These are phyloP conservation scores for Coemansia javaensis DNA, from an alignment of 192 early-diverging fungal genomes.

Conservation along the genomic window DNA sequence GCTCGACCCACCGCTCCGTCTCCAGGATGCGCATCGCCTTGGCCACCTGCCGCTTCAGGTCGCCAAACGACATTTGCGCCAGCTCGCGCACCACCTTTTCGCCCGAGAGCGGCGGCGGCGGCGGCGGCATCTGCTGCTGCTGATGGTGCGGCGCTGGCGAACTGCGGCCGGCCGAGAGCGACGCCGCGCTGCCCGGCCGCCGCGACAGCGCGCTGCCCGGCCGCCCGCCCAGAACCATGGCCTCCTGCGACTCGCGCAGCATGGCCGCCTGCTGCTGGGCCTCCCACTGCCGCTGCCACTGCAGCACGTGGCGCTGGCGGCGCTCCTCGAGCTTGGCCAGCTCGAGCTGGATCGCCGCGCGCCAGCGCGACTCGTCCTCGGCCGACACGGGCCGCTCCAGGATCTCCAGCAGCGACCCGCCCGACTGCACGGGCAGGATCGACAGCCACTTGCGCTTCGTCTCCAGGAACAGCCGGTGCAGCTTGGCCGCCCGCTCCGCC, in stretches of 20 bases:
- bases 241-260: slow-evolving; percentile 47
- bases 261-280: slow-evolving; percentile 45
- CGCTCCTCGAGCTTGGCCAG: slow-evolving; percentile 50
- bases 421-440: slow-evolving; percentile 83
- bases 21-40: slow-evolving; percentile 82
- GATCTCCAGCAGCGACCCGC: slow-evolving; percentile 78
- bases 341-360: slow-evolving; percentile 48
- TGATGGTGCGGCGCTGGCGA: slow-evolving; percentile 13
- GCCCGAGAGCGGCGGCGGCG: slow-evolving; percentile 40
- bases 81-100: slow-evolving; percentile 55
- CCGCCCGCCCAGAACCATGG: slow-evolving; percentile 8
- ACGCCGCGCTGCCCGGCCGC: slow-evolving; percentile 20
- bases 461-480: slow-evolving; percentile 74
- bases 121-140: slow-evolving; percentile 18
- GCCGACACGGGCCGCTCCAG: slow-evolving; percentile 68
- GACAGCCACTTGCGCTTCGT: slow-evolving; percentile 84
- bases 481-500: slow-evolving; percentile 49
- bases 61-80: slow-evolving; percentile 61
- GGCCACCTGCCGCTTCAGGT: slow-evolving; percentile 76
- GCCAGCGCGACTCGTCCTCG: slow-evolving; percentile 68
- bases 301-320: slow-evolving; percentile 32
- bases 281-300: slow-evolving; percentile 51
- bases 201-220: slow-evolving; percentile 19
- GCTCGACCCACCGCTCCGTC: slow-evolving; percentile 62
- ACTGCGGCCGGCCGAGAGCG: slow-evolving; percentile 15